Base-by-base conservation (phyloP, 495 filamentous ascomycete genomes). In the Copromyces sp. region DNA sequence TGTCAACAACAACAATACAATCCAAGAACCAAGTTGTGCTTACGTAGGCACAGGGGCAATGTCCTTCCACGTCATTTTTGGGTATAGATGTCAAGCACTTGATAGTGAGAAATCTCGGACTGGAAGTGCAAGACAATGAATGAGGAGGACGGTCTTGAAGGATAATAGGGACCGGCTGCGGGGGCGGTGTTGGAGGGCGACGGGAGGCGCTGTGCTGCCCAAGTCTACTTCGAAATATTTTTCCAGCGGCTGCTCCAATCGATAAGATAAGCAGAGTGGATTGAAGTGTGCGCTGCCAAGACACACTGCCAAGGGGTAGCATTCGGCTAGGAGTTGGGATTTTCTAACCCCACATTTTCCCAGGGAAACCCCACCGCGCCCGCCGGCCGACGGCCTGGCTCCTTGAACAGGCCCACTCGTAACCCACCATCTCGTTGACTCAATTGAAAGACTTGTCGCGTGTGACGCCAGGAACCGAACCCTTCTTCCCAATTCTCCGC, bases 11-110 rank as follows among this genome's bases (percentile, higher is more conserved):
- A 20, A 24, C 29, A 70, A 39, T 24, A 24, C 24, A 53, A 53
- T 53, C 3, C 32, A 40, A 11, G 12, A 35, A 40, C 16, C 5
- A 9, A 32, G 11, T 29, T 61, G 42, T 47, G 29, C 90, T 78
- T 88, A 91, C 75, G 93, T 97, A 39, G 95, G 95, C 75, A 99
- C 95, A 73, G 96, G 95, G 68, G 91, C 88, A 79, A 96, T 96
- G 71, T 86, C 84, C 78, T 87, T 87, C 86, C 86, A 87, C 71
- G 86, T 86, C 80, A 83, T 85, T 77, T 77, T 61, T 61, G 53
- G 29, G 24, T 61, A 32, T 35, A 61, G 24, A 61, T 61, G 53
- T 61, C 53, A 61, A 61, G 53, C 53, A 61, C 53, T 61, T 32
- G 53, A 24, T 16, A 16, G 75, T 78, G 74, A 74, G 75, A 73